These are phyloP conservation scores for Helicocarpus griseus DNA, from an alignment of 2,329 filamentous ascomycete species.

Conservation along the genomic window DNA sequence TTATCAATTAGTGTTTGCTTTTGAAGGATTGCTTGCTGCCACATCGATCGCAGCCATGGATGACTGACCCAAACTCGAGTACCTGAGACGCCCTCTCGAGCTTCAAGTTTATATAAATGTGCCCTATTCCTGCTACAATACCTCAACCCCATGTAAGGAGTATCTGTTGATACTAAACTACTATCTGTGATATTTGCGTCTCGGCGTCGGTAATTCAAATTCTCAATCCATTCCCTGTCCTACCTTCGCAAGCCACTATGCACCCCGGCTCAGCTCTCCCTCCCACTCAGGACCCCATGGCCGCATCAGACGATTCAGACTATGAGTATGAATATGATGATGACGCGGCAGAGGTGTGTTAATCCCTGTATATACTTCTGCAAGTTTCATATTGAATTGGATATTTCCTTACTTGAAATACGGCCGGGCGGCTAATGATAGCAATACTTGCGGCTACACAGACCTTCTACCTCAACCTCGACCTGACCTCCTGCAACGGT, in stretches of 20 bases:
- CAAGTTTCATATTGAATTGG: not conserved
- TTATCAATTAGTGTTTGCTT: not conserved
- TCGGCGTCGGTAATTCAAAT: not conserved
- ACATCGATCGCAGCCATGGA: not conserved
- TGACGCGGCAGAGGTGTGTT: slow-evolving; percentile 41
- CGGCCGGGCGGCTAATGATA: not conserved
- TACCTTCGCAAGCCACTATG: slow-evolving; percentile 2
- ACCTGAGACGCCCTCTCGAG: no score
- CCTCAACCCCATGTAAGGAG: not conserved
- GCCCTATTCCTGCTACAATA: not conserved
- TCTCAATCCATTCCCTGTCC: not conserved
- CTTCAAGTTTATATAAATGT: no score
- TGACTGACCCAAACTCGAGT: not conserved
- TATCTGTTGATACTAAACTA: not conserved
- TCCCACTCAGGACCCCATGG: not conserved
- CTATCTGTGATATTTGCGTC: not conserved
- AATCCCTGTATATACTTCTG: not conserved
- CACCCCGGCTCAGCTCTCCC: slow-evolving; percentile 4
- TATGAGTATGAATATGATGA: slow-evolving; percentile 54
- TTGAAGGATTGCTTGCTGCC: not conserved
- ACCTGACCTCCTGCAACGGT: slow-evolving; percentile 42
- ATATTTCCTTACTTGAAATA: no score
- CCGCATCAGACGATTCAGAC: slow-evolving; percentile 33
- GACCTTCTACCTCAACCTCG: slow-evolving; percentile 52
- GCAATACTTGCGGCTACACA: no score